These are phyloP conservation scores for Globisporangium rhizosaccharum DNA, from an alignment of 352 stramenopile species.

Conservation along the genomic window DNA sequence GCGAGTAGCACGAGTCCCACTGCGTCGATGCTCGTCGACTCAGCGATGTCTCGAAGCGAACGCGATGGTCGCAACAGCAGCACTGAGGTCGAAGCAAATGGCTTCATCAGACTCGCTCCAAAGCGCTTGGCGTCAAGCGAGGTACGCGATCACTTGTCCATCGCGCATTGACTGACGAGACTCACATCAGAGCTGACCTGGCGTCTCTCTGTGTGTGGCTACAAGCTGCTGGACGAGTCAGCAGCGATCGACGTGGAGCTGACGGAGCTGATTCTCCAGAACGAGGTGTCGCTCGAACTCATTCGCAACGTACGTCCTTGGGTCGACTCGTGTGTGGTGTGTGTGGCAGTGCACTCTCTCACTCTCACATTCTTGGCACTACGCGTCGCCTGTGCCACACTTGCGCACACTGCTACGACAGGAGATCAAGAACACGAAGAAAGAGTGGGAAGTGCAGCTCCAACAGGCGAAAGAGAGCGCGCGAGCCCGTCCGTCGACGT, in stretches of 20 bases:
- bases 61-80: slow-evolving; percentile 1
- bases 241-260: slow-evolving; percentile 70
- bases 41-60: background rate
- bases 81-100: background rate
- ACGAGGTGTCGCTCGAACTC: slow-evolving; percentile 78
- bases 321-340: background rate
- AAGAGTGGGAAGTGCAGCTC: slow-evolving; percentile 65
- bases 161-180: background rate
- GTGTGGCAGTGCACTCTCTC: too few relatives aligned
- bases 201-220: background rate
- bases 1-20: slow-evolving; percentile 17
- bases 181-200: background rate
- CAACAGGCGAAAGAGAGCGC: slow-evolving; percentile 40
- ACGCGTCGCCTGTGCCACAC: too few relatives aligned
- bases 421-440: slow-evolving; percentile 79
- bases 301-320: slow-evolving; percentile 55
- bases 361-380: background rate
- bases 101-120: too few relatives aligned
- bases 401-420: slow-evolving; percentile 2
- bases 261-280: slow-evolving; percentile 80
- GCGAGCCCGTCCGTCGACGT: slow-evolving; percentile 44
- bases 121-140: slow-evolving; percentile 9
- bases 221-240: slow-evolving; percentile 65
- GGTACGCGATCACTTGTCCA: slow-evolving; percentile 1
- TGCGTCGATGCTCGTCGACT: background rate